A percentile compares a stretch with the other conserved stretches of the same genome.
Conservation (phyloP, 2,329 filamentous ascomycete species). For the Ceratocystis cacaofunesta region DNA sequence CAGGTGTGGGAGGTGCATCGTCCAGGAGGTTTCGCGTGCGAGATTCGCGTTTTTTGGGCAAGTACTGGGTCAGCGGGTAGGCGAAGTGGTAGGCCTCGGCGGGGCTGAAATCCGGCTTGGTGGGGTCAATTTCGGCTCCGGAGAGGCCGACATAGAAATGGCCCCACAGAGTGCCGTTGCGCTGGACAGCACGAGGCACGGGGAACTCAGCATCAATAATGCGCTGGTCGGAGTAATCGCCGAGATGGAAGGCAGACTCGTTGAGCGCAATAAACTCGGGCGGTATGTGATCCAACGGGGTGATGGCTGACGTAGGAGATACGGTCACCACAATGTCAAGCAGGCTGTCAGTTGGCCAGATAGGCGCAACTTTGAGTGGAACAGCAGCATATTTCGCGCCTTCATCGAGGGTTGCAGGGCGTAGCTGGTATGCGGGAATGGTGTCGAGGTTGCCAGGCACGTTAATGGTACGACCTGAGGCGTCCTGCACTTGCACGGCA, state of each 20-base stretch:
- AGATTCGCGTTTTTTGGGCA: constrained; percentile 74
- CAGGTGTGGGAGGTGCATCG: constrained; percentile 26
- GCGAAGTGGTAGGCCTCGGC: constrained; percentile 69
- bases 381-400: constrained; percentile 48
- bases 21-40: constrained; percentile 83
- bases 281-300: constrained; percentile 49
- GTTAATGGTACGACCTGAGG: constrained; percentile 37
- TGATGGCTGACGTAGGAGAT: constrained; percentile 56
- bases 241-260: constrained; percentile 66
- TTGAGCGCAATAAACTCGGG: constrained; percentile 58
- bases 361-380: constrained; percentile 62
- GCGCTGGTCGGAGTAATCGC: constrained; percentile 65
- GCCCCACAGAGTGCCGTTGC: constrained; percentile 86
- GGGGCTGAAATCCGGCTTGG: constrained; percentile 54
- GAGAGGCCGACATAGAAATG: constrained; percentile 79
- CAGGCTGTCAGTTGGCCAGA: constrained; percentile 67
- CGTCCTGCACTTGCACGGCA: constrained; percentile 34
- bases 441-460: constrained; percentile 39
- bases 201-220: constrained; percentile 61
- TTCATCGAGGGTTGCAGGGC: constrained; percentile 45
- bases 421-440: constrained; percentile 50
- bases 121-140: constrained; percentile 64
- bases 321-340: constrained; percentile 79
- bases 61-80: constrained; percentile 74
- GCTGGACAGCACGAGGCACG: constrained; percentile 66